Evolutionary conservation across 768 basidiomycete genomes (phyloP).

Genomic region (Lentinula edodes): DNA sequence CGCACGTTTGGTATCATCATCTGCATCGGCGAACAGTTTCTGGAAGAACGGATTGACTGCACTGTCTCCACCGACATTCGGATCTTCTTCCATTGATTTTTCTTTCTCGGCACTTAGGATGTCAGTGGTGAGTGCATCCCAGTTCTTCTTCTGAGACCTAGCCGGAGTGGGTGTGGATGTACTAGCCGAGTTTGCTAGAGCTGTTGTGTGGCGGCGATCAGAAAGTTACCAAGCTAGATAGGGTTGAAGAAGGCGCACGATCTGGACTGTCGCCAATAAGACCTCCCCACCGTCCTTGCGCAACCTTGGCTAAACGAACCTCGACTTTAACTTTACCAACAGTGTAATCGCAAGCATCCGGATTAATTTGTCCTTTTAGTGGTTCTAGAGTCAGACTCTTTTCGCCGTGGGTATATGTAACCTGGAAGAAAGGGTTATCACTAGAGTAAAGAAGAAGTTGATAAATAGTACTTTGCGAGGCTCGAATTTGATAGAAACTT

Average conservation of each 20-base stretch:
- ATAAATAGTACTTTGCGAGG: slow-evolving; percentile 48
- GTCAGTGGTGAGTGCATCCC: slow-evolving; percentile 76
- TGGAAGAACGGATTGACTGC: slow-evolving; percentile 88
- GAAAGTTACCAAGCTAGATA: not conserved
- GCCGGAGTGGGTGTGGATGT: slow-evolving; percentile 21
- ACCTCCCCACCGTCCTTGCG: slow-evolving; percentile 64
- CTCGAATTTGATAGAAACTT: slow-evolving; percentile 59
- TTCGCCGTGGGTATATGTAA: slow-evolving; percentile 63
- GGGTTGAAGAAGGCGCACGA: slow-evolving; percentile 39
- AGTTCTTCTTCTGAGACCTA: slow-evolving; percentile 68
- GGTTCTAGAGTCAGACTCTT: slow-evolving; percentile 71
- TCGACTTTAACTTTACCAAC: slow-evolving; percentile 90
- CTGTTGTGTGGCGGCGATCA: slow-evolving; percentile 11
- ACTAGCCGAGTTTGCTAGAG: slow-evolving; percentile 25
- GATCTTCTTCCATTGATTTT: slow-evolving; percentile 65
- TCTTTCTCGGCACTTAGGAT: slow-evolving; percentile 69
- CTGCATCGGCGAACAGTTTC: slow-evolving; percentile 85
- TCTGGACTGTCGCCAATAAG: slow-evolving; percentile 74
- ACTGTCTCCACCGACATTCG: slow-evolving; percentile 85
- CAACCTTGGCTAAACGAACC: slow-evolving; percentile 66
- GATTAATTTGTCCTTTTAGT: slow-evolving; percentile 75
- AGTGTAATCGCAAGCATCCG: slow-evolving; percentile 52
- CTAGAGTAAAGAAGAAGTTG: not conserved
- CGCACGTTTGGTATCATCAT: slow-evolving; percentile 85
- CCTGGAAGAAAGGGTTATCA: slow-evolving; percentile 25